phyloP scores from a whole-genome alignment of 2,329 filamentous ascomycete species.

The Aspergillus udagawae region DNA sequence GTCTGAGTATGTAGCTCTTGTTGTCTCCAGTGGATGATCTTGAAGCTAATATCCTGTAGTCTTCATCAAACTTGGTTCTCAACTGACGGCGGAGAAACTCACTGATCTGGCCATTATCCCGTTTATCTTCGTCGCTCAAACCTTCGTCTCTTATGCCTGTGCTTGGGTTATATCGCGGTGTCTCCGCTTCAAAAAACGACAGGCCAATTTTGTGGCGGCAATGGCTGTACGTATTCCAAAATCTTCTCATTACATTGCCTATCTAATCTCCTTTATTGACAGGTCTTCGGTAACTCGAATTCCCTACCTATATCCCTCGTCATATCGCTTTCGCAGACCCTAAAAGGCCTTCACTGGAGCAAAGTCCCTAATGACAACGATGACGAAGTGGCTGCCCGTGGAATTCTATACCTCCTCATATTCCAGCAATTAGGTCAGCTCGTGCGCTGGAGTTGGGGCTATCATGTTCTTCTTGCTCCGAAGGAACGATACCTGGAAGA shows the following conservation, averaged over 20 bases:
- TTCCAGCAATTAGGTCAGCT: slow-evolving; percentile 97
- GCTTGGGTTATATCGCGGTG: slow-evolving; percentile 66
- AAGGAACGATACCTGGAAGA: slow-evolving; percentile 55
- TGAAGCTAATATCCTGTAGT: slow-evolving; percentile 50
- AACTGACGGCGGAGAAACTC: slow-evolving; percentile 87
- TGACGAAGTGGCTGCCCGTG: slow-evolving; percentile 86
- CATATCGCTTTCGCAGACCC: slow-evolving; percentile 85
- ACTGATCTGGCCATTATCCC: slow-evolving; percentile 89
- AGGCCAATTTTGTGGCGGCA: slow-evolving; percentile 89
- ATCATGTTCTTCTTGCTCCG: slow-evolving; percentile 87
- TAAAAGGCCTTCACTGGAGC: slow-evolving; percentile 91
- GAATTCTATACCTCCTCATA: slow-evolving; percentile 91
- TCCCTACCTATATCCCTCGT: slow-evolving; percentile 95
- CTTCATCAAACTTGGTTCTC: slow-evolving; percentile 93
- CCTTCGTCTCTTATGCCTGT: slow-evolving; percentile 76
- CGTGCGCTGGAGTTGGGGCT: slow-evolving; percentile 97
- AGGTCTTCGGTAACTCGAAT: slow-evolving; percentile 96
- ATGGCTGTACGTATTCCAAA: slow-evolving; percentile 65
- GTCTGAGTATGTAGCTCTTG: slow-evolving; percentile 65
- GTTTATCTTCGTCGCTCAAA: slow-evolving; percentile 88
- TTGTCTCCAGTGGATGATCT: slow-evolving; percentile 5
- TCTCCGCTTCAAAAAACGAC: slow-evolving; percentile 78
- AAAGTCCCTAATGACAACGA: slow-evolving; percentile 88
- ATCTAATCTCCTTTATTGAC: not conserved
- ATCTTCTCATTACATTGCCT: not conserved